These are phyloP conservation scores for Chlorella sp. DNA, from an alignment of 139 green algal genomes.

Conservation along the genomic window DNA sequence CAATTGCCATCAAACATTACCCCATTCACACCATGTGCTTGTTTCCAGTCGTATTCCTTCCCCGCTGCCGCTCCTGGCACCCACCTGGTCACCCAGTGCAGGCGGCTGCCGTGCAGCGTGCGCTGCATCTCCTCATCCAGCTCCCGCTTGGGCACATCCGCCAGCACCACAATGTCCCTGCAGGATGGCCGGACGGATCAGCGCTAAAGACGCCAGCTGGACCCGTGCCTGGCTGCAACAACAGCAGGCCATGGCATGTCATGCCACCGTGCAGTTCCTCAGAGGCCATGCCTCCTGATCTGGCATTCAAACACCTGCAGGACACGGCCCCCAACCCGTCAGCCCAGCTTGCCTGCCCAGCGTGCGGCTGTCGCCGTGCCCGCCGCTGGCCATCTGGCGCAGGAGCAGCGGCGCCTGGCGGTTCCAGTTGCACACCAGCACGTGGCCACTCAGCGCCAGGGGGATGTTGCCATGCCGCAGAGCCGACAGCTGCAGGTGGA, in stretches of 20 bases:
- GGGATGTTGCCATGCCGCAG: slow-evolving; percentile 44
- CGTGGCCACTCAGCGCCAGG: slow-evolving; percentile 31
- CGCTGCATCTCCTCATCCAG: slow-evolving; percentile 25
- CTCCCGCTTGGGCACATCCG: slow-evolving; percentile 1
- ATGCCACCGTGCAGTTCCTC: too few species aligned
- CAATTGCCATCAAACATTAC: too few species aligned
- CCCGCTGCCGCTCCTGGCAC: too few species aligned
- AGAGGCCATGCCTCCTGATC: too few species aligned
- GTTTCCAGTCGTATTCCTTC: too few species aligned
- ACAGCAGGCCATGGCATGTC: too few species aligned
- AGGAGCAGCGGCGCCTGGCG: slow-evolving; percentile 32
- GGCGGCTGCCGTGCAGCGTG: slow-evolving; percentile 12
- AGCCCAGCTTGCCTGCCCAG: slow-evolving; percentile 21
- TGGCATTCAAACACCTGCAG: too few species aligned
- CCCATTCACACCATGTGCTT: too few species aligned
- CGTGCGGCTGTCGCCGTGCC: slow-evolving; percentile 18
- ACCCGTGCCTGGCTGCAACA: too few species aligned
- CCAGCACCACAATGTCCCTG: slow-evolving; percentile 28
- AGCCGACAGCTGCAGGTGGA: slow-evolving; percentile 14
- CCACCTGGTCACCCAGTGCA: slow-evolving; percentile 19
- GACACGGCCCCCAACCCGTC: too few species aligned
- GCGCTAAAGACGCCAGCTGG: too few species aligned
- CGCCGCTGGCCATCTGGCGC: slow-evolving; percentile 24
- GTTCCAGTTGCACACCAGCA: slow-evolving; percentile 45
- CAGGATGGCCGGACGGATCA: not conserved